Percentiles rank a stretch among this genome's conserved stretches.
These are phyloP conservation scores for Amauroascus verrucosus DNA, from an alignment of 2,329 filamentous ascomycete species.

Conservation along the genomic window DNA sequence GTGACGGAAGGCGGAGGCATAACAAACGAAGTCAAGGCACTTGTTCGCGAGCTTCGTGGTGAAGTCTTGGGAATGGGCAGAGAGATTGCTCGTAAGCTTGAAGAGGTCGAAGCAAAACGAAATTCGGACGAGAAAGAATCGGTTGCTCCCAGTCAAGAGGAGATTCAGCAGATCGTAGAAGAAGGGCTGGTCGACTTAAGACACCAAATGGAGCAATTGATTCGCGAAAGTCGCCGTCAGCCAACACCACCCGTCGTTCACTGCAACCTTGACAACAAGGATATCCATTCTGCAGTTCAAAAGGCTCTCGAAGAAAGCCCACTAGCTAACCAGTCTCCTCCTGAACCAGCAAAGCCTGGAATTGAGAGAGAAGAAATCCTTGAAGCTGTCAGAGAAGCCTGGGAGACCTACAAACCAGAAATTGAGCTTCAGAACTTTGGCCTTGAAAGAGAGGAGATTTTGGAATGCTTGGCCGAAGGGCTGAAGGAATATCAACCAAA, in stretches of 20 bases:
- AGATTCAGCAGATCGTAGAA: slow-evolving; percentile 67
- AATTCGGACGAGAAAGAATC: slow-evolving; percentile 40
- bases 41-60: slow-evolving; percentile 79
- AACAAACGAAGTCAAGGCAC: slow-evolving; percentile 81
- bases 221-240: slow-evolving; percentile 63
- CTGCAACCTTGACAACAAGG: slow-evolving; percentile 62
- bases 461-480: slow-evolving; percentile 77
- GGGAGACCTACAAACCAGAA: slow-evolving; percentile 89
- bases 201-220: slow-evolving; percentile 68
- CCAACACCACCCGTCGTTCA: slow-evolving; percentile 55
- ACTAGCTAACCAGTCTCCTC: slow-evolving; percentile 47
- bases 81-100: slow-evolving; percentile 74
- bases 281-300: slow-evolving; percentile 76
- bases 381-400: slow-evolving; percentile 76
- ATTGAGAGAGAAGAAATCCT: slow-evolving; percentile 74
- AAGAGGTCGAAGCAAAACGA: slow-evolving; percentile 46
- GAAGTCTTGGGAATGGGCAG: slow-evolving; percentile 92
- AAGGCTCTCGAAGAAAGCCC: slow-evolving; percentile 53
- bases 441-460: slow-evolving; percentile 78
- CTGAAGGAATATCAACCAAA: slow-evolving; percentile 59
- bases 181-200: slow-evolving; percentile 73
- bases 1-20: slow-evolving; percentile 78
- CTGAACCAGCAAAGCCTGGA: slow-evolving; percentile 39
- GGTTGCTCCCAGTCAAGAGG: slow-evolving; percentile 48
- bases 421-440: slow-evolving; percentile 85